Base-by-base conservation (phyloP, 805 yeast genomes). In the Schwanniomyces sp. region DNA sequence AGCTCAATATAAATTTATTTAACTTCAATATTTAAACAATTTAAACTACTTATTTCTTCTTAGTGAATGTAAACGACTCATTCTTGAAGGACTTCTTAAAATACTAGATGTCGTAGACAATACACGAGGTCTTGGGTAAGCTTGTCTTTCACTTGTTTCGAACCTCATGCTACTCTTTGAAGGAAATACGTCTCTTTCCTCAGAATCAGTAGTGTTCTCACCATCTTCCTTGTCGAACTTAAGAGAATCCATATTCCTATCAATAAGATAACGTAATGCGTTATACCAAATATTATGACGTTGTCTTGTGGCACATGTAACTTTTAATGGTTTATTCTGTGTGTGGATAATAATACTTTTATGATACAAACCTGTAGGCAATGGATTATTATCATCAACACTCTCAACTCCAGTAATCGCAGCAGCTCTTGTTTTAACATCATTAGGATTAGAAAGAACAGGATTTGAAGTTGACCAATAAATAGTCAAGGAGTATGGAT, bases 211-310 rank as follows among this genome's bases (percentile, higher is more conserved):
- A n/a, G 51, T 56, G n/a, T 40, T 32, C 26, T 54, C 61, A 10
- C 54, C 72, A 21, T 60, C 79, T 43, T 72, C 77, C 9, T 26
- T 43, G 46, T 74, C 82, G 39, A 78, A 66, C 11, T 74, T 68
- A 44, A 82, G 67, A 29, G 84, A 88, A 43, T 80, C 85, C 57
- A 81, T 68, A 50, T 77, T 82, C 60, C 88, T 72, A 60, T 83
- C 85, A 34, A 90, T 69, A 68, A 91, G 67, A 61, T 86, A 91
- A 45, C 86, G 78, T 51, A 92, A 72, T 0, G 96, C 88, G 58
- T 88, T 86, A 64, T 77, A 85, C 99, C 99, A 92, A 34, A 90
- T 83, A 59, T 88, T 88, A 64, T 92, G 98, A 39, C 96, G 81
- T 53, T 84, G 85, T 60, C 94, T 79, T 1, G 90, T 88, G 6